Evolutionary conservation across 1,284 basidiomycete genomes (phyloP), one percentile per base, ranked within the genome.

Genomic region (Wallemia hederae): DNA sequence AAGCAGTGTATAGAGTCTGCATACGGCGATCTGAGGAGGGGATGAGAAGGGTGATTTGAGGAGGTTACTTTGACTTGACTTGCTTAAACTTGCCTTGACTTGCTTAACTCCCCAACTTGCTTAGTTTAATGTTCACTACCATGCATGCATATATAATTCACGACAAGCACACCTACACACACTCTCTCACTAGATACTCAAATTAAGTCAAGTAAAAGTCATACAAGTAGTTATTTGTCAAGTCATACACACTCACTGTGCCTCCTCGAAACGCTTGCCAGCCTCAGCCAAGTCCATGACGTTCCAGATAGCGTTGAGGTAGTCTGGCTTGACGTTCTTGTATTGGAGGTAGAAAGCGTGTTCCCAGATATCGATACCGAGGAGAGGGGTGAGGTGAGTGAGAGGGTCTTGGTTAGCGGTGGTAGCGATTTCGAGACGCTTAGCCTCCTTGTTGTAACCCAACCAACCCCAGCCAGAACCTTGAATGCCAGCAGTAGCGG

Each of bases 391-490:
- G 72, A 91, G 86, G 1, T 80, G 81, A 84, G 63, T 34, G 60
- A 97, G 76, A 59, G 94, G 94, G 71, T 98, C 94, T 75, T 98
- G 94, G 76, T 98, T 96, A 33, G 88, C 74, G 27, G 92, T 96
- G 39, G 90, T 91, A 61, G 83, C 80, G 61, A 91, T 77, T 71
- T 92, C 88, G 56, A 97, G 80, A 71, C 79, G 82, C 73, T 83
- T 81, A 59, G 76, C 79, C 24, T 69, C 68, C 33, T 77, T 67
- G 72, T 84, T 84, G 70, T 79, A 85, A 49, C 84, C 86, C 63
- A 97, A 78, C 92, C 92, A 97, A 59, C 89, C 91, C 94, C 92
- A 98, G 24, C 92, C 94, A 64, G 85, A 90, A 58, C 92, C 94
- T 74, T 99, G 92, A 65, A 99, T 84, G 61, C 78, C 88, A 57